phyloP scores from a whole-genome alignment of 1,284 basidiomycete species.

The Exsudoporus floridanus region DNA sequence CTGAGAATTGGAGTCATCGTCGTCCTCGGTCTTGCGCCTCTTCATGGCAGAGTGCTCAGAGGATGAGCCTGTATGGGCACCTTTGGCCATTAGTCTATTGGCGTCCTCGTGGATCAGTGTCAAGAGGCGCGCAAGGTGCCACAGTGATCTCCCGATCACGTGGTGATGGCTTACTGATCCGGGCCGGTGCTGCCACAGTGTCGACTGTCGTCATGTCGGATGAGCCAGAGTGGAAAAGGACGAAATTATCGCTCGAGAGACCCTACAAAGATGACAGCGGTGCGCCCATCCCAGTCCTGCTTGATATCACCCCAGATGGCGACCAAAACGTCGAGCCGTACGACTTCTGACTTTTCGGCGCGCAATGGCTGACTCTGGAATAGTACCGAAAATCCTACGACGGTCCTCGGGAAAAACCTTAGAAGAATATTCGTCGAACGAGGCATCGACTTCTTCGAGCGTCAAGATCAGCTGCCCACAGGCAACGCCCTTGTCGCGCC shows the following conservation, averaged over 20 bases:
- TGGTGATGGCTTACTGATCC: slow-evolving; percentile 9
- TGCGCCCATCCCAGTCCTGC: slow-evolving; percentile 55
- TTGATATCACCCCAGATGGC: slow-evolving; percentile 70
- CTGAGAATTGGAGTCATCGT: slow-evolving; percentile 42
- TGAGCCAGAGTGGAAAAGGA: slow-evolving; percentile 54
- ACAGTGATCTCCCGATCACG: slow-evolving; percentile 26
- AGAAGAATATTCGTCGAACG: slow-evolving; percentile 68
- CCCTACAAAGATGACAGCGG: slow-evolving; percentile 77
- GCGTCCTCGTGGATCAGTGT: slow-evolving; percentile 33
- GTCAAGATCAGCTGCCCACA: slow-evolving; percentile 38
- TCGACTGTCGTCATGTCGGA: slow-evolving; percentile 19
- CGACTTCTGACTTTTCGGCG: slow-evolving; percentile 29
- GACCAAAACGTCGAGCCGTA: slow-evolving; percentile 68
- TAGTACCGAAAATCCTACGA: slow-evolving; percentile 54
- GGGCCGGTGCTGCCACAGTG: background rate
- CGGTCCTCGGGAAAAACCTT: slow-evolving; percentile 60
- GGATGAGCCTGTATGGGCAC: slow-evolving; percentile 14
- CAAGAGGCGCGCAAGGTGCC: slow-evolving; percentile 12
- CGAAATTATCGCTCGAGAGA: slow-evolving; percentile 67
- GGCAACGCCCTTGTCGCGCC: slow-evolving; percentile 24
- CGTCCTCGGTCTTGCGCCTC: slow-evolving; percentile 65
- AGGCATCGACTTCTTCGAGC: slow-evolving; percentile 72
- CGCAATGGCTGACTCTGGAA: slow-evolving; percentile 17
- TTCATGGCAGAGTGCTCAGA: slow-evolving; percentile 41
- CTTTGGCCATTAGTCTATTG: slow-evolving; percentile 27